phyloP scores from a whole-genome alignment of 768 basidiomycete genomes.

The Suillus ampliporus region DNA sequence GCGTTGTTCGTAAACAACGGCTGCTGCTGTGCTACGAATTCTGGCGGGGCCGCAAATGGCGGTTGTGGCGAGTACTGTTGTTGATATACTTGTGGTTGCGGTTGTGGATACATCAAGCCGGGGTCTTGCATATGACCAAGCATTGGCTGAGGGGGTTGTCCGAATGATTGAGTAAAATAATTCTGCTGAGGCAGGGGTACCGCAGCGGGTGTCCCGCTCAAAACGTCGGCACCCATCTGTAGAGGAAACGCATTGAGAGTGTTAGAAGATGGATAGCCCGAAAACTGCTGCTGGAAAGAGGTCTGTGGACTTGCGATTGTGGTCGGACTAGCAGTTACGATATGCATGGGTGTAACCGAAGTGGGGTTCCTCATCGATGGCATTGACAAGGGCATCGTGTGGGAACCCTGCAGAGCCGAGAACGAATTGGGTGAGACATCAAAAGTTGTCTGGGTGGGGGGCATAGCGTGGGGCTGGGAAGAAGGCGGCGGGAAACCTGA shows the following conservation, averaged over 20 bases:
- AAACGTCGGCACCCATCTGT: not conserved
- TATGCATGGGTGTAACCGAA: constrained; percentile 18
- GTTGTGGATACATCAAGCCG: not conserved
- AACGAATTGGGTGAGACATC: constrained; percentile 25
- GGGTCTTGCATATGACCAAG: constrained; percentile 5
- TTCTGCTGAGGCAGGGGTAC: constrained; percentile 1
- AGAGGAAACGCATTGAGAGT: constrained; percentile 3
- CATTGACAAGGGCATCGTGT: constrained; percentile 13
- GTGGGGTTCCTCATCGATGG: constrained; percentile 4
- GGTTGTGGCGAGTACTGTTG: constrained; percentile 37
- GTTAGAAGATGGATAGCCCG: constrained; percentile 18
- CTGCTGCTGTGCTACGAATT: constrained; percentile 23
- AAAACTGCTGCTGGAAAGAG: constrained; percentile 31
- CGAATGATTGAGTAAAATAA: constrained; percentile 1
- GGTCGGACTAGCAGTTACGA: constrained; percentile 29
- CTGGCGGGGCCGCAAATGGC: constrained; percentile 21
- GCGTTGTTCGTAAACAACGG: constrained; percentile 24
- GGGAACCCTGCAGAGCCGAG: constrained; percentile 17
- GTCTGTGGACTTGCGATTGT: constrained; percentile 25
- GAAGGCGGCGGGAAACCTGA: constrained; percentile 14
- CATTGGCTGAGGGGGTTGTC: not conserved
- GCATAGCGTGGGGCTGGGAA: constrained; percentile 22
- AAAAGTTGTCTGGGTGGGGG: constrained; percentile 14
- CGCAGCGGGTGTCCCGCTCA: not conserved
- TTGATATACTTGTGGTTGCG: constrained; percentile 4